Percentiles rank a stretch among this genome's conserved stretches.
phyloP scores from a whole-genome alignment of 2,329 filamentous ascomycete species.

The Hypoxylon rubiginosum region DNA sequence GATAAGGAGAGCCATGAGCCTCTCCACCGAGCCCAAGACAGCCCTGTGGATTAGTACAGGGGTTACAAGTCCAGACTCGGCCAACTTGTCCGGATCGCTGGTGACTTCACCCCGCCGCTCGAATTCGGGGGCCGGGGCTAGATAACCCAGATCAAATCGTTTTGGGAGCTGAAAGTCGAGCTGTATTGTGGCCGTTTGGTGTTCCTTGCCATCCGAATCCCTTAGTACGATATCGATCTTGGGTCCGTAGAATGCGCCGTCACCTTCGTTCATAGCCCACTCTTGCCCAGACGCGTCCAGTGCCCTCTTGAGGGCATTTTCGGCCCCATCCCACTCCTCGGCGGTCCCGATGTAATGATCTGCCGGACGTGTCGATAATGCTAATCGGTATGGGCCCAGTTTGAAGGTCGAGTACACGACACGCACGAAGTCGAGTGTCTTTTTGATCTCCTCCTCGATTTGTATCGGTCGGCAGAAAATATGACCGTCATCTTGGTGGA shows the following conservation, averaged over 20 bases:
- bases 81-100: slow-evolving; percentile 61
- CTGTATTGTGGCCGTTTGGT: slow-evolving; percentile 90
- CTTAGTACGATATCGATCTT: slow-evolving; percentile 90
- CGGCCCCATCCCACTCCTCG: slow-evolving; percentile 76
- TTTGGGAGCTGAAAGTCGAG: slow-evolving; percentile 91
- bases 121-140: slow-evolving; percentile 74
- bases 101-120: slow-evolving; percentile 68
- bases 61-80: slow-evolving; percentile 69
- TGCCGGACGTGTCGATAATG: slow-evolving; percentile 82
- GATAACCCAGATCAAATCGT: slow-evolving; percentile 82
- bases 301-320: slow-evolving; percentile 74
- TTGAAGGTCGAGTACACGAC: slow-evolving; percentile 70
- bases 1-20: slow-evolving; percentile 86
- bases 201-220: slow-evolving; percentile 86
- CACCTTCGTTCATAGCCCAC: slow-evolving; percentile 83
- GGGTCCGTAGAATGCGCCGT: slow-evolving; percentile 91
- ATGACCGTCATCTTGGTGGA: slow-evolving; percentile 96
- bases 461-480: slow-evolving; percentile 82
- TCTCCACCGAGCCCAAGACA: slow-evolving; percentile 85
- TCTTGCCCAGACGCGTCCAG: slow-evolving; percentile 73
- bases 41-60: slow-evolving; percentile 90
- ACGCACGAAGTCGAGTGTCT: slow-evolving; percentile 60
- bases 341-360: slow-evolving; percentile 82
- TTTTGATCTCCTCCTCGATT: slow-evolving; percentile 73
- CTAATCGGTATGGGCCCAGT: slow-evolving; percentile 79